Evolutionary conservation across 2,329 filamentous ascomycete species (phyloP).

Genomic region (Aspergillaceae sp.): DNA sequence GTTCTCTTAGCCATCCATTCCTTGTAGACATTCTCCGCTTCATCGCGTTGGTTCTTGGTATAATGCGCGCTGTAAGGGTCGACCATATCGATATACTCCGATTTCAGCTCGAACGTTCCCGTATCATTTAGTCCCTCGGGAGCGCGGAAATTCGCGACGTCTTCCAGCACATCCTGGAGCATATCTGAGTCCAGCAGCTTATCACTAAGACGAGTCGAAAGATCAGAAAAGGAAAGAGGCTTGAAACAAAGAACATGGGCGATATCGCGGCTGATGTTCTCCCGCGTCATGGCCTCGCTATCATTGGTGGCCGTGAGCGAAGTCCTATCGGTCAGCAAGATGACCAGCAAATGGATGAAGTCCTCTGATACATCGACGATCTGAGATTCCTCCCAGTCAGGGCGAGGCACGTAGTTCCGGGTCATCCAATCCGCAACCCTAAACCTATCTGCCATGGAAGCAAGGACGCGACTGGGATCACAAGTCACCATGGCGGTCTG

Average conservation of each 20-base stretch:
- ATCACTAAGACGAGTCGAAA: conserved; percentile 77
- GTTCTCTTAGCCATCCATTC: conserved; percentile 80
- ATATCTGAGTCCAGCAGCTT: conserved; percentile 82
- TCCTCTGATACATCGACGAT: conserved; percentile 92
- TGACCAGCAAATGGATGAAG: conserved; percentile 86
- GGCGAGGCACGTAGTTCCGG: conserved; percentile 65
- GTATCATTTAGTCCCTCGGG: conserved; percentile 89
- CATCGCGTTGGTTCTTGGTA: conserved; percentile 92
- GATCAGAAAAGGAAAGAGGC: conserved; percentile 87
- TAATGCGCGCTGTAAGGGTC: conserved; percentile 96
- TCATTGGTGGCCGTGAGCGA: conserved; percentile 48
- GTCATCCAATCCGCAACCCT: conserved; percentile 81
- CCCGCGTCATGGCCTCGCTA: conserved; percentile 46
- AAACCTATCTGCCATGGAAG: conserved; percentile 84
- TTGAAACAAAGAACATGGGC: conserved; percentile 94
- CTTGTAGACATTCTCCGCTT: conserved; percentile 83
- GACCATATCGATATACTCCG: conserved; percentile 74
- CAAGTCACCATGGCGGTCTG: conserved; percentile 86
- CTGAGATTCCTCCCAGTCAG: conserved; percentile 75
- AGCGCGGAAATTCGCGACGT: conserved; percentile 80
- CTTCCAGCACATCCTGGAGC: conserved; percentile 73
- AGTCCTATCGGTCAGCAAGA: conserved; percentile 80
- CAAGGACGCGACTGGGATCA: conserved; percentile 71
- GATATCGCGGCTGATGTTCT: conserved; percentile 78
- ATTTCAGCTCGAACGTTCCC: conserved; percentile 86